Conservation (phyloP, 1,139 yeast genomes). For the Sugiyamaella paludigena region DNA sequence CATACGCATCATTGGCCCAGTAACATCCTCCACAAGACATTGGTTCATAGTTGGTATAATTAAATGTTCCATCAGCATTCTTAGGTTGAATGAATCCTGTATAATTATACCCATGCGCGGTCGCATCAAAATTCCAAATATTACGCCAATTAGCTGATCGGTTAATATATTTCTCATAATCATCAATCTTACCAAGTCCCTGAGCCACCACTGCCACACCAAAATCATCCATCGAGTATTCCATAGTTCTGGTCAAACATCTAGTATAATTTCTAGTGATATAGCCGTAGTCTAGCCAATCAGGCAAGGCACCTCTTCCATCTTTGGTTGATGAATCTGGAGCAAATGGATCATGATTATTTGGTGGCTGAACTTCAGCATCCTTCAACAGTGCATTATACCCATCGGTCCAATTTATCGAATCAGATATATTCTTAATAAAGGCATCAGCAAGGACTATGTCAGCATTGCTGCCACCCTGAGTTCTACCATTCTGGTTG, state of each 20-base stretch:
- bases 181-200: conserved; percentile 34
- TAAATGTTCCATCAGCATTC: conserved; percentile 38
- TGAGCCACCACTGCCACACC: conserved; percentile 41
- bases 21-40: conserved; percentile 18
- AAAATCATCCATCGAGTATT: conserved; percentile 43
- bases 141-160: conserved; percentile 44
- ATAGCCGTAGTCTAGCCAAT: conserved; percentile 15
- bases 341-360: conserved; percentile 14
- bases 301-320: conserved; percentile 17
- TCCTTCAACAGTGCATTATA: conserved; percentile 42
- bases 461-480: conserved; percentile 45
- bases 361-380: conserved; percentile 37
- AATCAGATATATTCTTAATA: conserved; percentile 33
- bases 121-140: conserved; percentile 41
- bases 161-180: conserved; percentile 37
- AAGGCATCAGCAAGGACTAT: conserved; percentile 44
- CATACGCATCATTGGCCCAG: conserved; percentile 17
- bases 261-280: conserved; percentile 30
- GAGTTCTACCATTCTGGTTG: conserved; percentile 43
- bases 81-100: conserved; percentile 42
- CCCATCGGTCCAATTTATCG: conserved; percentile 39
- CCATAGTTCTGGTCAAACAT: conserved; percentile 42
- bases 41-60: conserved; percentile 28
- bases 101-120: conserved; percentile 34
- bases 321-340: conserved; percentile 16